A percentile compares a stretch with the other conserved stretches of the same genome.
Conservation (phyloP, 768 basidiomycete species). For the Russula brevipes region DNA sequence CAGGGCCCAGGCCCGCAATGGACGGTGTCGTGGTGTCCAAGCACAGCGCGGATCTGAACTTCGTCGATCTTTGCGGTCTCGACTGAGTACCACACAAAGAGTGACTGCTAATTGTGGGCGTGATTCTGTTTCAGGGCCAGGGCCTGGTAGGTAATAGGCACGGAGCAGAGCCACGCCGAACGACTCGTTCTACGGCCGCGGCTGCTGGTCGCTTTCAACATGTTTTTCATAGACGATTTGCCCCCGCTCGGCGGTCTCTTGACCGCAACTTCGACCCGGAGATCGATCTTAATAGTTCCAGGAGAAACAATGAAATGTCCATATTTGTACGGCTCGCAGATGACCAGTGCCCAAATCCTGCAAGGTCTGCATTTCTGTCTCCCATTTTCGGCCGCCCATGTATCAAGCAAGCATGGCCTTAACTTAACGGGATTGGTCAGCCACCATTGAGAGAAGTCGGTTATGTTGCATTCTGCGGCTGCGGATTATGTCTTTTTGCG, state of each 20-base stretch:
- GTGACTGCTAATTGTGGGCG: background rate
- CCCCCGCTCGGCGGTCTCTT: conserved; percentile 4
- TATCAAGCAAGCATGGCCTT: background rate
- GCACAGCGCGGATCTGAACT: background rate
- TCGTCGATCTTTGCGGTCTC: conserved; percentile 13
- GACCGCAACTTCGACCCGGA: conserved; percentile 3
- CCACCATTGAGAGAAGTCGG: background rate
- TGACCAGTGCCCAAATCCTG: background rate
- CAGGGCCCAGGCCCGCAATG: background rate
- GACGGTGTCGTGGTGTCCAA: background rate
- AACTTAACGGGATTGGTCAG: background rate
- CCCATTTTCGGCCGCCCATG: background rate
- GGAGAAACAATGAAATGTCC: background rate
- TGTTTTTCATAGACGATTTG: conserved; percentile 19
- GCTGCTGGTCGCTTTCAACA: conserved; percentile 3
- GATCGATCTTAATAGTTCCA: conserved; percentile 9
- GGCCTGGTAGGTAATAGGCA: conserved; percentile 3
- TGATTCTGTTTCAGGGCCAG: background rate
- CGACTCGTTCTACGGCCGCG: conserved; percentile 4
- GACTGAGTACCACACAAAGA: background rate
- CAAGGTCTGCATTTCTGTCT: background rate
- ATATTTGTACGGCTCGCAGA: background rate
- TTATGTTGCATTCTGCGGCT: no score
- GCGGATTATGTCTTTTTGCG: background rate
- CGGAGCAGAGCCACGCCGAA: conserved; percentile 1